Evolutionary conservation across 2,329 filamentous ascomycete species (phyloP), one percentile per base, ranked within the genome.

Genomic region (Aureobasidium sp.): DNA sequence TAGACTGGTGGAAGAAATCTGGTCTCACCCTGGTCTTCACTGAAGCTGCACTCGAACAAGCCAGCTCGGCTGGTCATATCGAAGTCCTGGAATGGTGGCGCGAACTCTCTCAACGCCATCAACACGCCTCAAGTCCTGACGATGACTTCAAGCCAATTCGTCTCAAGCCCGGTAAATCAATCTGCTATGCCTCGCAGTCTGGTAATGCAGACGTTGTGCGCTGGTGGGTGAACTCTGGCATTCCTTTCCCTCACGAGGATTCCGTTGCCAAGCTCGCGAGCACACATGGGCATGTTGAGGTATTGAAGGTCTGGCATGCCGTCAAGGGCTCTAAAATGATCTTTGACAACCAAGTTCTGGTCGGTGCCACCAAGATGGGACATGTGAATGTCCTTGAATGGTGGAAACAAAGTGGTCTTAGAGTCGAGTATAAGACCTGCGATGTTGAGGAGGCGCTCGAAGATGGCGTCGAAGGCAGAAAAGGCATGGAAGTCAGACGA

Each of bases 361-460:
- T 95, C 0, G 89, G 89, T 9, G 89, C 93, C 0, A 97, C 92
- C 1, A 90, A 92, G 69, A 89, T 93, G 71, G 90, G 91, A 5
- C 89, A 95, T 72, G 84, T 92, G 3, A 81, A 85, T 39, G 91
- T 96, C 26, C 78, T 97, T 8, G 90, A 96, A 72, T 97, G 93
- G 93, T 97, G 93, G 92, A 88, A 89, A 70, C 81, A 81, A 59
- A 88, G 87, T 68, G 85, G 86, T 0, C 81, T 92, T 67, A 82
- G 84, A 59, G 92, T 97, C 29, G 91, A 96, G 74, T 97, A 96
- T 75, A 92, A 93, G 73, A 96, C 91, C 1, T 96, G 92, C 73
- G 92, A 96, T 73, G 94, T 97, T 65, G 92, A 97, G 73, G 93
- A 97, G 75, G 92, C 92, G 0, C 81, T 97, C 43, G 92, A 97